Conservation (phyloP, 2,329 filamentous ascomycete species). For the Chaetomiaceae sp. region DNA sequence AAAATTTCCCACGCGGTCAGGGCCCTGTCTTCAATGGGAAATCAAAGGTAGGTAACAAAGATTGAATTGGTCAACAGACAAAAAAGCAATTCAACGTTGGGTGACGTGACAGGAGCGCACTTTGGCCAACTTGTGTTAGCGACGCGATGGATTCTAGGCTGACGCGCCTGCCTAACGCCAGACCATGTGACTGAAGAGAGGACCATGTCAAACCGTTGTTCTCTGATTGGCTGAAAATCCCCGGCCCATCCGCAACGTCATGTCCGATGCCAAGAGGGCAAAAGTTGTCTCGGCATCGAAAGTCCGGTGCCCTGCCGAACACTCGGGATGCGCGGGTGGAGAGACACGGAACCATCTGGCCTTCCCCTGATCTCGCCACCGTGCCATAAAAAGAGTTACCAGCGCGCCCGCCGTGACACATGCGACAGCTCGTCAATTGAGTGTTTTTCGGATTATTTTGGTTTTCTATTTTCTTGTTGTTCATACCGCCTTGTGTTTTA, state of each 20-base stretch:
- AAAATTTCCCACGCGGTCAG: not conserved
- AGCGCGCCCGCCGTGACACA: not conserved
- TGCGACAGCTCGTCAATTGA: not conserved
- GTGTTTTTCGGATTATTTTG: not conserved
- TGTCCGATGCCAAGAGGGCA: slow-evolving; percentile 13
- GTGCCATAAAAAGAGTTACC: not conserved
- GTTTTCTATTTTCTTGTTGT: not conserved
- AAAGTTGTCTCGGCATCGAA: slow-evolving; percentile 1
- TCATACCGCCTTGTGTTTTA: too few species aligned
- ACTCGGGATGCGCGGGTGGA: not conserved
- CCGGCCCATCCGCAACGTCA: slow-evolving; percentile 11
- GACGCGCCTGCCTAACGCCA: slow-evolving; percentile 27
- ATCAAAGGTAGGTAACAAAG: not conserved
- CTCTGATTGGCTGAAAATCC: slow-evolving; percentile 10
- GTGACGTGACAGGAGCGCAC: too few species aligned
- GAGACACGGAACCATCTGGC: not conserved
- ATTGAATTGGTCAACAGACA: too few species aligned
- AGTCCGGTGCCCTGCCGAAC: not conserved
- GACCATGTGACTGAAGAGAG: slow-evolving; percentile 20
- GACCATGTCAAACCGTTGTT: not conserved
- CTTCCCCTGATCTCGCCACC: slow-evolving; percentile 1
- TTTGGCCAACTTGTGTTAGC: too few species aligned
- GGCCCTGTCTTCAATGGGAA: not conserved
- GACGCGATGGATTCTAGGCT: slow-evolving; percentile 8
- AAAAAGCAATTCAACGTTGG: too few species aligned